Conservation (phyloP, 2,329 filamentous ascomycete genomes). For the Colletotrichum zoysiae region DNA sequence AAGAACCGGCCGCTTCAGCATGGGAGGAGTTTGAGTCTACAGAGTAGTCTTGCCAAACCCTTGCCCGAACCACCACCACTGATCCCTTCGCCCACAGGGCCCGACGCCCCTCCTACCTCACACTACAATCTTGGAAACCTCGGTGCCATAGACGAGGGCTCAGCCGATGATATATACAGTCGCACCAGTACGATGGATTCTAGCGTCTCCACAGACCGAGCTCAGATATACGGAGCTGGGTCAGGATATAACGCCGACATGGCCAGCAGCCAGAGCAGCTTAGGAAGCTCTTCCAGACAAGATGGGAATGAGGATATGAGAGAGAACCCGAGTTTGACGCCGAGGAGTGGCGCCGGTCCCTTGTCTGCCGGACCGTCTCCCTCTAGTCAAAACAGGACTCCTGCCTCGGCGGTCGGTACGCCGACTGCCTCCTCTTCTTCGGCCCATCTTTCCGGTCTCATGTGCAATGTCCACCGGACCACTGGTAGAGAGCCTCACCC, state of each 20-base stretch:
- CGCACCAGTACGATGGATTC: slow-evolving; percentile 65
- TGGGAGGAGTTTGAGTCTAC: slow-evolving; percentile 67
- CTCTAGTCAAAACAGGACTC: slow-evolving; percentile 55
- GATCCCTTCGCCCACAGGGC: slow-evolving; percentile 39
- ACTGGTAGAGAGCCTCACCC: slow-evolving; percentile 93
- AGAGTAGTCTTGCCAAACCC: slow-evolving; percentile 70
- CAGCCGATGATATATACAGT: slow-evolving; percentile 56
- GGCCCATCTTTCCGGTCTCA: slow-evolving; percentile 73
- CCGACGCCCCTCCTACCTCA: slow-evolving; percentile 51
- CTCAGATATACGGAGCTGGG: slow-evolving; percentile 54
- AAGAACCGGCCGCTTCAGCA: slow-evolving; percentile 53
- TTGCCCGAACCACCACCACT: slow-evolving; percentile 63
- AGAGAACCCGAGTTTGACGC: slow-evolving; percentile 60
- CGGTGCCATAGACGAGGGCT: slow-evolving; percentile 44
- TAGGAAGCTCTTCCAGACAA: slow-evolving; percentile 46
- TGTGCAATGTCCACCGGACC: slow-evolving; percentile 83
- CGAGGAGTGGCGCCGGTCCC: slow-evolving; percentile 64
- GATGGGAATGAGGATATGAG: slow-evolving; percentile 59
- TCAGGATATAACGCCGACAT: slow-evolving; percentile 53
- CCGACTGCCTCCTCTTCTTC: slow-evolving; percentile 62
- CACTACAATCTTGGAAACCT: slow-evolving; percentile 47
- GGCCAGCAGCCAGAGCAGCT: slow-evolving; percentile 47
- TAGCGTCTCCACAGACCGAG: slow-evolving; percentile 47
- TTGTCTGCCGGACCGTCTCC: slow-evolving; percentile 70
- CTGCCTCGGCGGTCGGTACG: slow-evolving; percentile 56